phyloP scores from a whole-genome alignment of 441 rosid genomes.

The Populus hybrid region DNA sequence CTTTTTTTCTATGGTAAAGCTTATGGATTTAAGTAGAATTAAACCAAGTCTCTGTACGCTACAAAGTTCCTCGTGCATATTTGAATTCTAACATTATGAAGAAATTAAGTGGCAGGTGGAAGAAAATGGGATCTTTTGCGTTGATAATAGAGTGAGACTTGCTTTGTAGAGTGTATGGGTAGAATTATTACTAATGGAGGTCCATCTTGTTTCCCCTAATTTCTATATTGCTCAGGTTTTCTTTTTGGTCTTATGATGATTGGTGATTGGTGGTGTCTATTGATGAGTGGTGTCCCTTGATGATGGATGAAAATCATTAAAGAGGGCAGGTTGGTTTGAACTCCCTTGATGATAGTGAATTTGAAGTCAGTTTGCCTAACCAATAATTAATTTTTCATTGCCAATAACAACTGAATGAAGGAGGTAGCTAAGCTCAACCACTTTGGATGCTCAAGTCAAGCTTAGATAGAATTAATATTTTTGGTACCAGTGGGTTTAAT shows the following conservation, averaged over 20 bases:
- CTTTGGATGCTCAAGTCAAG: neutral
- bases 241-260: neutral
- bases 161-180: neutral
- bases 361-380: neutral
- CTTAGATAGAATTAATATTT: neutral
- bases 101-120: neutral
- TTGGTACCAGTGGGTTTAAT: neutral
- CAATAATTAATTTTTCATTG: neutral
- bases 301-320: neutral
- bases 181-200: neutral
- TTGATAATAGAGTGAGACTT: too few species aligned
- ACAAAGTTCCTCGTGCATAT: too few species aligned
- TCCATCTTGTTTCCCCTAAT: neutral
- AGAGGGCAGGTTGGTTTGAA: neutral
- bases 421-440: neutral
- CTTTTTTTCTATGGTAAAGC: too few species aligned
- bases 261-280: neutral
- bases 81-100: neutral
- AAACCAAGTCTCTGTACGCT: too few species aligned
- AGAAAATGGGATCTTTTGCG: neutral
- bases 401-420: too few species aligned
- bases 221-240: neutral
- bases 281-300: neutral
- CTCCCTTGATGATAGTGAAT: slow-evolving; percentile 1
- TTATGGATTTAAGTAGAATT: too few species aligned